These are phyloP conservation scores for Diutina rugosa DNA, from an alignment of 1,139 yeast genomes.

Conservation along the genomic window DNA sequence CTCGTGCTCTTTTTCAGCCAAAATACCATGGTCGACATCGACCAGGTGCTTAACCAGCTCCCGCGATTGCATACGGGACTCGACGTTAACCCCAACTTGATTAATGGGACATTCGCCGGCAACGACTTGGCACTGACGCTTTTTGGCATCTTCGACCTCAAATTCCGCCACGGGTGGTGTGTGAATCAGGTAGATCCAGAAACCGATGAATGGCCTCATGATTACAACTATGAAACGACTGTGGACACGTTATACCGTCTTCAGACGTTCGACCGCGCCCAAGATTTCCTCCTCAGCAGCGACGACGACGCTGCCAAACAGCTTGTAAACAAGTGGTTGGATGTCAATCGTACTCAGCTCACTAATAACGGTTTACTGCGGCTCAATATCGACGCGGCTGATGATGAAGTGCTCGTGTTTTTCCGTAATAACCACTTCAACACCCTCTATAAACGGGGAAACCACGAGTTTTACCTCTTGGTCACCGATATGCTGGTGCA, in stretches of 20 bases:
- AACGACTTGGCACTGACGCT: slow-evolving; percentile 21
- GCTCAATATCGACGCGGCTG: slow-evolving; percentile 26
- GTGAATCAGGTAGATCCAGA: slow-evolving; percentile 7
- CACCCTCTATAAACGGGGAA: slow-evolving; percentile 45
- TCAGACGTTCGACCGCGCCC: slow-evolving; percentile 32
- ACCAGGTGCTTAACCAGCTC: slow-evolving; percentile 31
- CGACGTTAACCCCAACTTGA: slow-evolving; percentile 56
- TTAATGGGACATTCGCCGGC: slow-evolving; percentile 45
- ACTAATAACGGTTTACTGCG: slow-evolving; percentile 48
- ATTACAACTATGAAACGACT: neutral
- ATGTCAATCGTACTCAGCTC: slow-evolving; percentile 52
- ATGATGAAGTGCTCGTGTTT: slow-evolving; percentile 41
- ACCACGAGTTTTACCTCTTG: slow-evolving; percentile 40
- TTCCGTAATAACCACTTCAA: slow-evolving; percentile 82
- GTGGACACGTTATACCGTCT: slow-evolving; percentile 14
- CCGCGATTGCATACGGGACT: slow-evolving; percentile 66
- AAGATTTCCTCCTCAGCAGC: slow-evolving; percentile 20
- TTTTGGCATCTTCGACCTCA: slow-evolving; percentile 25
- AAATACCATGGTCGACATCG: slow-evolving; percentile 12
- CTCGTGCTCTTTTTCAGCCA: slow-evolving; percentile 13
- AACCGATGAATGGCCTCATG: slow-evolving; percentile 3
- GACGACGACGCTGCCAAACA: slow-evolving; percentile 7
- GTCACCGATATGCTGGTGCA: slow-evolving; percentile 63
- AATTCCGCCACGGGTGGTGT: slow-evolving; percentile 41
- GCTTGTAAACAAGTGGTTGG: slow-evolving; percentile 26